phyloP scores from a whole-genome alignment of 2,329 filamentous ascomycete genomes.

The Aspergillus pseudonomiae region DNA sequence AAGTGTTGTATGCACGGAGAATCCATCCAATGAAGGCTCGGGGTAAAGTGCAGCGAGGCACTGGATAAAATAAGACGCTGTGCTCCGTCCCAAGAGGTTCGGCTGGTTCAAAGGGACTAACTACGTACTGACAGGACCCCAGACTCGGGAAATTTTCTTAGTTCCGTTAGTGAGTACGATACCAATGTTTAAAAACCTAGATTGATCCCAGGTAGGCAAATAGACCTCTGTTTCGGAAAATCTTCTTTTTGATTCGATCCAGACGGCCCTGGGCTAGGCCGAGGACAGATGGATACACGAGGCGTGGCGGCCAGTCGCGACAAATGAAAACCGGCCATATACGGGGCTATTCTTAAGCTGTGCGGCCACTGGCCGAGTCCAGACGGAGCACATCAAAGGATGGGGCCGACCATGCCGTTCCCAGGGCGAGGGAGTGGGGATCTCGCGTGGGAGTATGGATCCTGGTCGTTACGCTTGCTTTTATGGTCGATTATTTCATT shows the following conservation, averaged over 20 bases:
- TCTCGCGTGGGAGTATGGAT: constrained; percentile 7
- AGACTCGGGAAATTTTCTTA: constrained; percentile 6
- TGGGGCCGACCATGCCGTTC: constrained; percentile 6
- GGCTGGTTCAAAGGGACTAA: constrained; percentile 1
- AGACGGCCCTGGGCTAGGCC: background rate
- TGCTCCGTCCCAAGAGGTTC: background rate
- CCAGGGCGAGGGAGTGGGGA: constrained; percentile 4
- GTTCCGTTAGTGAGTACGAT: background rate
- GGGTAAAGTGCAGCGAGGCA: background rate
- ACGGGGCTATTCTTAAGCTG: constrained; percentile 1
- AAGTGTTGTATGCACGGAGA: background rate
- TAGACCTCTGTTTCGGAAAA: constrained; percentile 3
- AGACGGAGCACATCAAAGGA: constrained; percentile 2
- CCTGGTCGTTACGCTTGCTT: constrained; percentile 1
- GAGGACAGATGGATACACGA: constrained; percentile 4
- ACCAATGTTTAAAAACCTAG: constrained; percentile 1
- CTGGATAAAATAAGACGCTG: background rate
- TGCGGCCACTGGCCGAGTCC: constrained; percentile 3
- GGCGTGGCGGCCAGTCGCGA: background rate
- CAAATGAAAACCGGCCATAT: background rate
- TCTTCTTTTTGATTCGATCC: constrained; percentile 2
- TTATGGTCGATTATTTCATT: background rate
- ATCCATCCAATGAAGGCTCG: background rate
- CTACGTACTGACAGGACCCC: background rate
- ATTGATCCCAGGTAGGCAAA: constrained; percentile 1